These are phyloP conservation scores for Rubia balearica DNA, from an alignment of 305 asterid genomes.

Conservation along the genomic window DNA sequence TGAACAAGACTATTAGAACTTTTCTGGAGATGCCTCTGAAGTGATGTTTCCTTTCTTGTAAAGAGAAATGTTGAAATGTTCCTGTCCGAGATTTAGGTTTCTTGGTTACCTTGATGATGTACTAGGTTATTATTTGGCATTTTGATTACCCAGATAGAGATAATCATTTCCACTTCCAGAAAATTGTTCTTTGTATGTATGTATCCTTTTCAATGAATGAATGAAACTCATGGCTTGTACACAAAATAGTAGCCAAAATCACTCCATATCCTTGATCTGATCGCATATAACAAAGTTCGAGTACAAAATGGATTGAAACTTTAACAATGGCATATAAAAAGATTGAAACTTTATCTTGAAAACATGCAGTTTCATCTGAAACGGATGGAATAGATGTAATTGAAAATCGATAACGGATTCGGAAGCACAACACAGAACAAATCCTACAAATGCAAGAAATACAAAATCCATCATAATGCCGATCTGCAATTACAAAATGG, in stretches of 20 bases:
- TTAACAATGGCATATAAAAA: too few relatives aligned
- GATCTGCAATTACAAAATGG: slow-evolving; percentile 3
- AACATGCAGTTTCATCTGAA: too few relatives aligned
- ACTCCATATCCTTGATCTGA: background rate
- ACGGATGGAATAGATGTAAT: too few relatives aligned
- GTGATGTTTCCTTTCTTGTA: background rate
- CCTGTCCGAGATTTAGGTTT: background rate
- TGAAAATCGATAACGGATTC: too few relatives aligned
- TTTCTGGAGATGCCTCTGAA: slow-evolving; percentile 14
- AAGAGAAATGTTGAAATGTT: background rate
- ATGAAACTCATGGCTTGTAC: background rate
- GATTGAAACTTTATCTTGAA: too few relatives aligned
- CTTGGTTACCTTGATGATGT: slow-evolving; percentile 5
- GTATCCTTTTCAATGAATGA: slow-evolving; percentile 10
- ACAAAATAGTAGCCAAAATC: background rate
- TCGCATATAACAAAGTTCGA: too few relatives aligned
- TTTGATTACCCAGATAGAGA: background rate
- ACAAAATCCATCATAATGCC: background rate
- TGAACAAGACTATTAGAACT: slow-evolving; percentile 43
- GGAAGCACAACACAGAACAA: background rate
- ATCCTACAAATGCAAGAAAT: background rate
- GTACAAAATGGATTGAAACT: background rate
- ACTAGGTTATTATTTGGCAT: background rate
- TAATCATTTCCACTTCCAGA: background rate
- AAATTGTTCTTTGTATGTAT: slow-evolving; percentile 14